Conservation (phyloP, 2,329 filamentous ascomycete genomes). For the Cladophialophora yegresii region DNA sequence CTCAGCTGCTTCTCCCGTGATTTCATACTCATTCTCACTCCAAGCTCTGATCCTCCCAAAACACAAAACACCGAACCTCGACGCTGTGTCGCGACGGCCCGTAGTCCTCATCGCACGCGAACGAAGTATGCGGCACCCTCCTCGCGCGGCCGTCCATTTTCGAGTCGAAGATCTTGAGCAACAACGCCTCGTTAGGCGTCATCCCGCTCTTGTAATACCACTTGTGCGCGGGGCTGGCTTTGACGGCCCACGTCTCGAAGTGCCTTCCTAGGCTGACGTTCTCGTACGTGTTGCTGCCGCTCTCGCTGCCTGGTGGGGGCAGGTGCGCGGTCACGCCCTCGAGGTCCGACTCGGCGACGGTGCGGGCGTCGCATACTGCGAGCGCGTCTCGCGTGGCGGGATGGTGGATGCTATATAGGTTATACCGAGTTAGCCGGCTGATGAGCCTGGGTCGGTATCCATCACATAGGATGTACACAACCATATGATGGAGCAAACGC, state of each 20-base stretch:
- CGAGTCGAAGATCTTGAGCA: constrained; percentile 64
- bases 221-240: constrained; percentile 45
- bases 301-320: constrained; percentile 43
- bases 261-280: constrained; percentile 37
- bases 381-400: constrained; percentile 57
- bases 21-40: constrained; percentile 1
- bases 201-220: constrained; percentile 58
- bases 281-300: neutral
- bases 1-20: no score
- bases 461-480: no score
- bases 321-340: constrained; percentile 54
- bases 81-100: constrained; percentile 54
- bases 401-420: constrained; percentile 39
- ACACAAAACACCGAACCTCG: constrained; percentile 50
- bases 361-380: constrained; percentile 54
- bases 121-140: constrained; percentile 57
- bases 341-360: constrained; percentile 55
- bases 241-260: constrained; percentile 53
- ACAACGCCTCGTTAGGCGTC: constrained; percentile 55
- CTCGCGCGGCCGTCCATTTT: constrained; percentile 55
- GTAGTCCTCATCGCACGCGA: constrained; percentile 52
- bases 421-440: neutral
- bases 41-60: constrained; percentile 21
- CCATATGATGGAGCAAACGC: neutral
- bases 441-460: neutral